Percentiles rank a stretch among this genome's conserved stretches.
Conservation (phyloP, 176 grass and related monocot species). For the Leersia perrieri region DNA sequence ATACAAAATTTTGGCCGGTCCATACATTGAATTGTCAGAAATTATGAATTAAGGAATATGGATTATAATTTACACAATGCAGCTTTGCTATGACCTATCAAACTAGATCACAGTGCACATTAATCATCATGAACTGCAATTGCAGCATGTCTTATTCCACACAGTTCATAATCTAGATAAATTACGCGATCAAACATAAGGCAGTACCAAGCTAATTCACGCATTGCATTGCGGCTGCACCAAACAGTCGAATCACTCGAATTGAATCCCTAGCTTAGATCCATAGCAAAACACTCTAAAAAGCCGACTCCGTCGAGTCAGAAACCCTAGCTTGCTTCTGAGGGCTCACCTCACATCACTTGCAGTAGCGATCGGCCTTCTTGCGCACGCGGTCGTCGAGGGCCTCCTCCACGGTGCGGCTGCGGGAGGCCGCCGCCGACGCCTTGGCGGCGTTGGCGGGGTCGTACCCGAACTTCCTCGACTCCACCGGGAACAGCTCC, state of each 20-base stretch:
- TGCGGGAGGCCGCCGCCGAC: too few relatives aligned
- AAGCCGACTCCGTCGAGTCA: neutral
- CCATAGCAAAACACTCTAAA: neutral
- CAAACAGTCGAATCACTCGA: neutral
- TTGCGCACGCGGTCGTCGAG: conserved; percentile 90
- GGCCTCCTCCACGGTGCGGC: conserved; percentile 69
- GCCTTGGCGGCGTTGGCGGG: conserved; percentile 67
- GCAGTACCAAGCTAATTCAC: neutral
- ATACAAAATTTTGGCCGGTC: neutral
- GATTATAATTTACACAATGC: neutral
- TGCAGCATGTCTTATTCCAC: conserved; percentile 8
- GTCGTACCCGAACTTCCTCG: conserved; percentile 89
- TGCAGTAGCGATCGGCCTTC: conserved; percentile 99
- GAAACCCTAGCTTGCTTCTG: conserved; percentile 46
- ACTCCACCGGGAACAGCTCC: conserved; percentile 91
- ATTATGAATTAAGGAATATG: neutral
- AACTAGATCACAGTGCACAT: neutral
- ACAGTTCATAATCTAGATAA: neutral
- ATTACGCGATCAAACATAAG: neutral
- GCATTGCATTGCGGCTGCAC: neutral
- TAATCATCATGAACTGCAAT: neutral
- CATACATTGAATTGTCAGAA: neutral
- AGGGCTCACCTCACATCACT: conserved; percentile 71
- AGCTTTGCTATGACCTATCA: neutral
- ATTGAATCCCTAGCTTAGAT: conserved; percentile 16